phyloP scores from a whole-genome alignment of 2,329 filamentous ascomycete species.

The Fusarium begoniae region DNA sequence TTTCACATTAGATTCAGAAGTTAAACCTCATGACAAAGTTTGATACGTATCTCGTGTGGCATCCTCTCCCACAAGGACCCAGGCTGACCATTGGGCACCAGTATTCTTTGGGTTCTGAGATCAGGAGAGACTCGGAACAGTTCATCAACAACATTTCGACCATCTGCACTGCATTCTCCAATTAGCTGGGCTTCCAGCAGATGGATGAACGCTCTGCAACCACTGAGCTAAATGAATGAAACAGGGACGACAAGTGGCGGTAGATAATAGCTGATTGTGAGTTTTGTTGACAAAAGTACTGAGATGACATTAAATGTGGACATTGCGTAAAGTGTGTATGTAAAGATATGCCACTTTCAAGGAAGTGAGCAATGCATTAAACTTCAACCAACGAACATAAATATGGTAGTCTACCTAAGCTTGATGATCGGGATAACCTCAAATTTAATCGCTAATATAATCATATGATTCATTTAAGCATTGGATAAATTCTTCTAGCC shows the following conservation, averaged over 20 bases:
- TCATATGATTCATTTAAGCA: neutral
- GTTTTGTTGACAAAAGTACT: neutral
- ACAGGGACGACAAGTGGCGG: neutral
- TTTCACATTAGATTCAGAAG: neutral
- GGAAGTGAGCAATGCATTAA: neutral
- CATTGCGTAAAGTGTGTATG: neutral
- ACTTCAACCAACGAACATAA: neutral
- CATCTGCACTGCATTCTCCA: no score
- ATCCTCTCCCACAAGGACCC: neutral
- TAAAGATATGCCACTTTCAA: neutral
- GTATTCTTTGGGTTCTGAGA: neutral
- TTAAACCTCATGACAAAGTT: neutral
- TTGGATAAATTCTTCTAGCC: neutral
- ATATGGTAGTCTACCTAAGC: neutral
- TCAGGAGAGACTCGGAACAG: neutral
- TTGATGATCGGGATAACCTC: neutral
- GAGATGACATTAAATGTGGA: neutral
- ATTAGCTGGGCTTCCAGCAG: neutral
- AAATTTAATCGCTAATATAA: neutral
- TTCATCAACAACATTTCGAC: neutral
- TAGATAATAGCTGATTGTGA: neutral
- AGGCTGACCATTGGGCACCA: neutral
- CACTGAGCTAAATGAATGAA: neutral
- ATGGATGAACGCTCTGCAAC: neutral
- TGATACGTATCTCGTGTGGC: neutral